phyloP scores from a whole-genome alignment of 768 basidiomycete genomes.

The Auriscalpium microsporum region DNA sequence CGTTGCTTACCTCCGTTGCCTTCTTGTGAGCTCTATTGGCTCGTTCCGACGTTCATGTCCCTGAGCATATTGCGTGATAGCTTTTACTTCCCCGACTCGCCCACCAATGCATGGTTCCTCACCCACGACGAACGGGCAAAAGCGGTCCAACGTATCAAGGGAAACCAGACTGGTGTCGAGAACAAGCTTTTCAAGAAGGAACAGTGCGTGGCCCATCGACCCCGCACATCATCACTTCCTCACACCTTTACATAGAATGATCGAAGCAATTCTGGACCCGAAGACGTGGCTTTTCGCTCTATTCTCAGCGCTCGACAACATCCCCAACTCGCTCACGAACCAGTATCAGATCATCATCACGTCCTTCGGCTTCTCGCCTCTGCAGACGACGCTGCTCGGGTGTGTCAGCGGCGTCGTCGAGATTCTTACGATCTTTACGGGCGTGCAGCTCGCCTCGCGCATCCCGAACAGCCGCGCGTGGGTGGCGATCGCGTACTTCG shows the following conservation, averaged over 20 bases:
- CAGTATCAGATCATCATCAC: conserved; percentile 57
- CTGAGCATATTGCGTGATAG: conserved; percentile 22
- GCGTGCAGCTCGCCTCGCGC: conserved; percentile 48
- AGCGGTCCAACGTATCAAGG: conserved; percentile 61
- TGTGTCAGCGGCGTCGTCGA: conserved; percentile 60
- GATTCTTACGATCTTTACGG: conserved; percentile 63
- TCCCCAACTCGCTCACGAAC: conserved; percentile 62
- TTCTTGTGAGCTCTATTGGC: conserved; percentile 41
- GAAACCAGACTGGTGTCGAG: conserved; percentile 75
- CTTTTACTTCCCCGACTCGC: conserved; percentile 69
- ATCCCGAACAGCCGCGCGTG: conserved; percentile 55
- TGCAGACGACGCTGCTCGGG: conserved; percentile 63
- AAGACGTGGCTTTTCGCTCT: conserved; percentile 75
- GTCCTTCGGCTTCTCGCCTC: conserved; percentile 53
- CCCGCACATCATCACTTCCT: neutral
- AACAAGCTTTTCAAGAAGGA: conserved; percentile 76
- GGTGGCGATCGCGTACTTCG: conserved; percentile 47
- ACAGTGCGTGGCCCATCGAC: conserved; percentile 42
- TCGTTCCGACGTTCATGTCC: neutral
- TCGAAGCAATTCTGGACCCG: conserved; percentile 57
- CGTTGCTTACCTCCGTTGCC: conserved; percentile 38
- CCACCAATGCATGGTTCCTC: conserved; percentile 68
- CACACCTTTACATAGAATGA: conserved; percentile 37
- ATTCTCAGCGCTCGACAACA: conserved; percentile 50
- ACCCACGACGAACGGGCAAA: conserved; percentile 51